Base-by-base conservation (phyloP, 1,139 yeast species). In the Saccharomyces hybrid region DNA sequence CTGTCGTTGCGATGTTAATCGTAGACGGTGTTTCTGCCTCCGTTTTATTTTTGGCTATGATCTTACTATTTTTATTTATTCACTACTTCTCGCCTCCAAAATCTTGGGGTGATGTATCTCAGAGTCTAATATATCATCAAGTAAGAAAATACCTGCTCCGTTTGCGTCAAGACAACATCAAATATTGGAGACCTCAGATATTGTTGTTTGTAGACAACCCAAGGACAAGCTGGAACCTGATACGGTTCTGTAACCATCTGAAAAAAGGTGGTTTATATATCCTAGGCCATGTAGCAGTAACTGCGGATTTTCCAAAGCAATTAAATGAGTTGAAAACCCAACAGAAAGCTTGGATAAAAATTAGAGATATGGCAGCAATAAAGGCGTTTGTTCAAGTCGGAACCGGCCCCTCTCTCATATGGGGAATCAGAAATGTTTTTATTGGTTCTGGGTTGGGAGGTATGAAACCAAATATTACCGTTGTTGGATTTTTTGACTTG, bases 21-120 rank as follows among this genome's bases (percentile, higher is more conserved):
- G 97, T 95, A 2, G 99, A 93, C 72, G 96, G 96, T 38, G 66
- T 85, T 26, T 86, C 95, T 2, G 98, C 99, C 0, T 76, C 89
- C 1, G 76, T 85, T 28, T 85, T 91, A 52, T 81, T 90, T 47
- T 73, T 84, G 6, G 80, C 85, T 54, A 76, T 90, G 63, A 70
- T 82, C 51, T 73, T 83, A 26, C 71, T 93, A 49, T 87, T 93
- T 61, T 67, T 89, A 53, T 69, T 86, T 55, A 93, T 93, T 58
- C 98, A 93, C 69, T 89, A 90, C 65, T 78, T 83, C 55, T 86
- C 96, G 2, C 96, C 97, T 2, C 97, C 98, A 4, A 90, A 89
- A 68, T 86, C 90, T 42, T 93, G 96, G 88, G 99, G 99, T 34
- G 99, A 93, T 71, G 96, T 93, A 27, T 90, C 98, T 1, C 98